Percentiles rank a stretch among this genome's conserved stretches.
Conservation (phyloP, 2,329 filamentous ascomycete species). For the Aspergillus alliaceus region DNA sequence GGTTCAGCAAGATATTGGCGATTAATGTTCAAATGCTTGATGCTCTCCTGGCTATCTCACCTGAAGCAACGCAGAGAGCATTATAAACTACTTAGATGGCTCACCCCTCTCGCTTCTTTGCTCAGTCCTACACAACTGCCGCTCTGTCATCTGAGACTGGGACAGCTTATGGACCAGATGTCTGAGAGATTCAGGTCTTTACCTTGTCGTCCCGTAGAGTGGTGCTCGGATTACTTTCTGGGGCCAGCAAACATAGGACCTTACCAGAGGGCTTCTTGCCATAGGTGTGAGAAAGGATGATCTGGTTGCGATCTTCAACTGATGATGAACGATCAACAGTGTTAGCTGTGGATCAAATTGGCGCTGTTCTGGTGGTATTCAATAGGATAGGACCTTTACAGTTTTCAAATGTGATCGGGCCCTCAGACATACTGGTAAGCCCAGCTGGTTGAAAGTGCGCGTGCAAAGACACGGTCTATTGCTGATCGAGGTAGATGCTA, state of each 20-base stretch:
- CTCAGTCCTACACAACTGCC: background rate
- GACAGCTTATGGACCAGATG: constrained; percentile 1
- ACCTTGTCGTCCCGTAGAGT: constrained; percentile 1
- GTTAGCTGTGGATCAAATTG: constrained; percentile 62
- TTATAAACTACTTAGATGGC: background rate
- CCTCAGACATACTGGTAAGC: background rate
- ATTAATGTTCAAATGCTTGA: background rate
- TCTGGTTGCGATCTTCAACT: constrained; percentile 63
- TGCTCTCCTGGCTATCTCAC: background rate
- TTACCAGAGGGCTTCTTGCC: constrained; percentile 47
- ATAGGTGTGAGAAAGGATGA: constrained; percentile 64
- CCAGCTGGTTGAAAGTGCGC: background rate
- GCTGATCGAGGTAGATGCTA: background rate
- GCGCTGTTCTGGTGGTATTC: constrained; percentile 62
- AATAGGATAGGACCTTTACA: constrained; percentile 77
- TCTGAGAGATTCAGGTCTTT: background rate
- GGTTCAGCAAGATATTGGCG: background rate
- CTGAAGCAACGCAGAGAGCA: background rate
- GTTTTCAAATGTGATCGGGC: background rate
- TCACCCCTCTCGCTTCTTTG: background rate
- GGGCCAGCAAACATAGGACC: background rate
- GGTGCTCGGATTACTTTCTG: background rate
- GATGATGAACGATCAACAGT: constrained; percentile 54
- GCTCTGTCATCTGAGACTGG: background rate
- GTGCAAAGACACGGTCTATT: background rate